Percentiles rank a stretch among this genome's conserved stretches.
Conservation (phyloP, 1,139 yeast genomes). For the Saccharomyces pastorianus region DNA sequence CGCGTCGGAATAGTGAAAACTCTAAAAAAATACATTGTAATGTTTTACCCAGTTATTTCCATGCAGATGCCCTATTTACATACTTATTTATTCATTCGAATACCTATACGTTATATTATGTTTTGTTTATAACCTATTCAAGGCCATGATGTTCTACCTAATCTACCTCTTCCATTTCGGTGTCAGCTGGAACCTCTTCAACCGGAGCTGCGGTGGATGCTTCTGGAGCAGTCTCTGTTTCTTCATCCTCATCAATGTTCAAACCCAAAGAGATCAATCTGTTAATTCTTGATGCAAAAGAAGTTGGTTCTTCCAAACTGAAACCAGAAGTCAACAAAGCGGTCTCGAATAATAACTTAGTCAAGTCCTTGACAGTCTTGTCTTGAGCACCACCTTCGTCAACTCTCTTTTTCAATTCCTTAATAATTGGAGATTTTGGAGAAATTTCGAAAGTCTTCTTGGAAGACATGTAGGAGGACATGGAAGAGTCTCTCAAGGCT, state of each 20-base stretch:
- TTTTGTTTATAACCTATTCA: background rate
- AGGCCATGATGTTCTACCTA: conserved; percentile 33
- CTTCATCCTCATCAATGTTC: conserved; percentile 89
- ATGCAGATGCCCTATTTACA: conserved; percentile 1
- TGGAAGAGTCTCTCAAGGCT: conserved; percentile 96
- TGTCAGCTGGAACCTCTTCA: conserved; percentile 67
- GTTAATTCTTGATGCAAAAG: conserved; percentile 96
- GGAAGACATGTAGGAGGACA: conserved; percentile 99
- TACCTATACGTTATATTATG: background rate
- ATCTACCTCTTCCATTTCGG: conserved; percentile 99
- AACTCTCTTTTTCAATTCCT: conserved; percentile 92
- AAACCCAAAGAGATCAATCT: conserved; percentile 96
- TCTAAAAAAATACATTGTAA: background rate
- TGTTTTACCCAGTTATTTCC: background rate
- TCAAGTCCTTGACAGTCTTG: conserved; percentile 96
- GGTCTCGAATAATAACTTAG: conserved; percentile 92
- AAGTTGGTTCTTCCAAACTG: conserved; percentile 95
- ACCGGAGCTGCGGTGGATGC: conserved; percentile 46
- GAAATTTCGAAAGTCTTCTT: conserved; percentile 98
- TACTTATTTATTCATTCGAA: background rate
- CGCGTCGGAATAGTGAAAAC: background rate
- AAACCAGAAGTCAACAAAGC: conserved; percentile 98
- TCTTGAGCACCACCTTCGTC: conserved; percentile 96
- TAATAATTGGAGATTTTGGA: conserved; percentile 91
- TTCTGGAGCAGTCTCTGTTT: conserved; percentile 36